Evolutionary conservation across 2,329 filamentous ascomycete species (phyloP), one percentile per base, ranked within the genome.

Genomic region (Penicillium nordicum): DNA sequence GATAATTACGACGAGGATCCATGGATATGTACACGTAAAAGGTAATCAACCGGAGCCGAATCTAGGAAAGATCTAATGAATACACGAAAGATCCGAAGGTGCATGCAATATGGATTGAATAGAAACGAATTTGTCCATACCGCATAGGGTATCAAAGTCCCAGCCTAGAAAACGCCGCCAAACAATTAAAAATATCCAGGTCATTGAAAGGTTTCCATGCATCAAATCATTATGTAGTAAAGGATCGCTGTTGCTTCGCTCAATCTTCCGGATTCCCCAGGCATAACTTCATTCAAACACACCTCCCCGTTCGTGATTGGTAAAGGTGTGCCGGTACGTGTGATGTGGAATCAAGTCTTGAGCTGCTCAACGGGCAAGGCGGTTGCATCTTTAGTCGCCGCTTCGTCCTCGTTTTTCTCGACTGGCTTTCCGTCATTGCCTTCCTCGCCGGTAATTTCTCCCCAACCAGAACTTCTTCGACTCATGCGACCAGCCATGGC

Each of bases 401-500:
- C 82, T 80, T 52, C 78, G 70, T 60, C 40, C 27, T 62, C 63
- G 18, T 30, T 47, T 32, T 47, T 55, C 18, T 67, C 61, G 27
- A 42, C 43, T 54, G 60, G 16, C 44, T 70, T 70, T 25, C 70
- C 69, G 5, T 70, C 66, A 16, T 73, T 68, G 23, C 63, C 64
- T 52, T 73, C 72, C 14, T 75, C 73, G 21, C 72, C 74, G 2
- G 68, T 70, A 21, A 78, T 74, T 50, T 78, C 76, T 25, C 74
- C 76, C 76, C 76, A 78, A 12, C 72, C 76, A 14, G 76, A 78
- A 57, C 75, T 75, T 45, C 76, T 67, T 38, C 76, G 73, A 53
- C 75, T 78, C 47, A 77, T 64, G 16, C 74, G 68, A 23, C 73
- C 74, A 10, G 67, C 61, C 50, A 72, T 64, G 8, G 82, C 82